A percentile compares a stretch with the other conserved stretches of the same genome.
These are phyloP conservation scores for Fusarium xylarioides DNA, from an alignment of 2,329 filamentous ascomycete genomes.

Conservation along the genomic window DNA sequence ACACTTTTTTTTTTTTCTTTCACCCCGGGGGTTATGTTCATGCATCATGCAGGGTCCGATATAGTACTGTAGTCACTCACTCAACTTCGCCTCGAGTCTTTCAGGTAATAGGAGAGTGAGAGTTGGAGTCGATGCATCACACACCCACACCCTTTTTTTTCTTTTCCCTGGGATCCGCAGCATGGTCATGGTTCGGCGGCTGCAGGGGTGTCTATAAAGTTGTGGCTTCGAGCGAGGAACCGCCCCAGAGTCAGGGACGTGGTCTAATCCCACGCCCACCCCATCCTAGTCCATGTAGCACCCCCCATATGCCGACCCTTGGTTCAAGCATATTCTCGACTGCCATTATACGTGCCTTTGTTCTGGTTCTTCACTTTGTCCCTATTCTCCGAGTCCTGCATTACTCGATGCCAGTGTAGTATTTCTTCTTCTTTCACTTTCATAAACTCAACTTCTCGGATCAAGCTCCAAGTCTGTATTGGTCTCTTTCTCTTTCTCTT, in stretches of 20 bases:
- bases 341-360: constrained; percentile 22
- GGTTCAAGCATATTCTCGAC: constrained; percentile 1
- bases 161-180: constrained; percentile 22
- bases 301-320: constrained; percentile 16
- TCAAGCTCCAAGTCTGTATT: constrained; percentile 16
- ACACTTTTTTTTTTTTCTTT: background rate
- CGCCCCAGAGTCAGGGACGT: constrained; percentile 16
- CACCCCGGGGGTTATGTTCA: constrained; percentile 35
- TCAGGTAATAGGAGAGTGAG: background rate
- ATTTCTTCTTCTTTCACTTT: background rate
- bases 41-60: constrained; percentile 40
- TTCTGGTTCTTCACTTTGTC: background rate
- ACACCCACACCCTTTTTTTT: constrained; percentile 16
- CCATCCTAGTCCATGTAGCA: background rate
- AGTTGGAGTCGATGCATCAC: constrained; percentile 4
- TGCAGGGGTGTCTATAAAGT: constrained; percentile 7
- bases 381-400: constrained; percentile 5
- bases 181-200: constrained; percentile 15
- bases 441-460: background rate
- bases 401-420: background rate
- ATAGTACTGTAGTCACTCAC: background rate
- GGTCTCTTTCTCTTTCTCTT: background rate
- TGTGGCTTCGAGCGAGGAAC: constrained; percentile 16
- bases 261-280: background rate
- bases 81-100: background rate